phyloP scores from a whole-genome alignment of 1,139 yeast species.

The Scheffersomyces illinoinensis region DNA sequence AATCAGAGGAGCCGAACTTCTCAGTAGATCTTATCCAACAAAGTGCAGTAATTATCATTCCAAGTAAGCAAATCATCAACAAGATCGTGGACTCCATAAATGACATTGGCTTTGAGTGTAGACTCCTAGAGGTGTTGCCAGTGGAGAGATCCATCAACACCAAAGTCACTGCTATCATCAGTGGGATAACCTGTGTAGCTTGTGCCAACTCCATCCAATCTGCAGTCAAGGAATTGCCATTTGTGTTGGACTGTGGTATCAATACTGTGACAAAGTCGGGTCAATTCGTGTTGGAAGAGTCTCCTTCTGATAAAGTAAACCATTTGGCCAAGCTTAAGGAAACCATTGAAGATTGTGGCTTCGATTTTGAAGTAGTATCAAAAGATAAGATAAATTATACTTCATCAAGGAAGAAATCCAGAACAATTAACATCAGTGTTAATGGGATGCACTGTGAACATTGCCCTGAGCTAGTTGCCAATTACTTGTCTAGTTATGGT shows the following conservation, averaged over 20 bases:
- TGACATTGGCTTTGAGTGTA: slow-evolving; percentile 60
- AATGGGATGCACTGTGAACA: slow-evolving; percentile 71
- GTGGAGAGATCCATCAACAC: slow-evolving; percentile 48
- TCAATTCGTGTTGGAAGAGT: slow-evolving; percentile 52
- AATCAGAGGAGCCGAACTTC: slow-evolving; percentile 25
- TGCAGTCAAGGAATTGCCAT: slow-evolving; percentile 52
- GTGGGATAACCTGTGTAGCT: slow-evolving; percentile 77
- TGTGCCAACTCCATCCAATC: slow-evolving; percentile 59
- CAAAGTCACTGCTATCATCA: slow-evolving; percentile 60
- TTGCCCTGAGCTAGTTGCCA: slow-evolving; percentile 61
- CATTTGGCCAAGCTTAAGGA: slow-evolving; percentile 42
- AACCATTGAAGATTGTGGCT: slow-evolving; percentile 66
- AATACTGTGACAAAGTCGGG: slow-evolving; percentile 64
- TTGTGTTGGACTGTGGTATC: slow-evolving; percentile 54
- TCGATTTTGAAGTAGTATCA: slow-evolving; percentile 51
- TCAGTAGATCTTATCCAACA: slow-evolving; percentile 46
- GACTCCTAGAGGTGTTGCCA: slow-evolving; percentile 60
- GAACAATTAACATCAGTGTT: slow-evolving; percentile 59
- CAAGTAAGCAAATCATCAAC: slow-evolving; percentile 56
- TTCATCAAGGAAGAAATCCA: slow-evolving; percentile 44
- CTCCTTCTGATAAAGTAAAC: slow-evolving; percentile 15
- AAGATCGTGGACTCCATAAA: slow-evolving; percentile 46
- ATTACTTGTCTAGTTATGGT: slow-evolving; percentile 53
- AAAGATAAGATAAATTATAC: slow-evolving; percentile 45
- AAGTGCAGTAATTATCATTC: slow-evolving; percentile 46